Conservation (phyloP, 2,329 filamentous ascomycete genomes). For the Scedosporium minutisporum region DNA sequence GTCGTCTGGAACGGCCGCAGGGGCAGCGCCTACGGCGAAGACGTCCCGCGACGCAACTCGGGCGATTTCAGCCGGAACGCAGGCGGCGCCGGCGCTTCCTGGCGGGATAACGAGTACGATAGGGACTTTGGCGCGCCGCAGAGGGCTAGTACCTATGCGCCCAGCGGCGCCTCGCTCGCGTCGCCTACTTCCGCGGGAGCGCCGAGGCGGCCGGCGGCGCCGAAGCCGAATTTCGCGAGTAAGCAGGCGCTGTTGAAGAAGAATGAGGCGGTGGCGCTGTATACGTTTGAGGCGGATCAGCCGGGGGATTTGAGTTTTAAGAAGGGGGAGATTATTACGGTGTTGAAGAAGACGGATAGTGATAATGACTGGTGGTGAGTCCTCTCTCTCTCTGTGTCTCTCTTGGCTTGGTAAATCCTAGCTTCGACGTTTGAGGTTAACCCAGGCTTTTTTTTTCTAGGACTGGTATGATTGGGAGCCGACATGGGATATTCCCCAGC, state of each 20-base stretch:
- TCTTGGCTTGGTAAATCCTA: too few relatives aligned
- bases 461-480: slow-evolving; percentile 80
- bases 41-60: slow-evolving; percentile 26
- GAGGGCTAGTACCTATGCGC: slow-evolving; percentile 41
- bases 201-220: slow-evolving; percentile 72
- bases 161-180: not conserved
- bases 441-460: slow-evolving; percentile 24
- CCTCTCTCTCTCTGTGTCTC: not conserved
- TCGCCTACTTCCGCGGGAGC: slow-evolving; percentile 26
- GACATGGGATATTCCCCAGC: slow-evolving; percentile 88
- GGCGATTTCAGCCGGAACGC: slow-evolving; percentile 9
- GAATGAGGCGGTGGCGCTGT: slow-evolving; percentile 84
- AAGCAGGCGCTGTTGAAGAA: slow-evolving; percentile 47
- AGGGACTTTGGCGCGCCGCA: slow-evolving; percentile 25
- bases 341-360: slow-evolving; percentile 88
- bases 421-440: not conserved
- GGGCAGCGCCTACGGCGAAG: slow-evolving; percentile 35
- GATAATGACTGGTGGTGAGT: slow-evolving; percentile 89
- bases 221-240: slow-evolving; percentile 72
- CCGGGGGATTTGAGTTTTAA: slow-evolving; percentile 89
- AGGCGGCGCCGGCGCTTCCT: not conserved
- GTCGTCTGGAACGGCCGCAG: slow-evolving; percentile 71
- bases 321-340: slow-evolving; percentile 93
- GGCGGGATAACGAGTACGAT: slow-evolving; percentile 3
- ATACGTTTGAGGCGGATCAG: slow-evolving; percentile 90